A percentile compares a stretch with the other conserved stretches of the same genome.
These are phyloP conservation scores for Macrotyloma uniflorum DNA, from an alignment of 306 rosid species.

Conservation along the genomic window DNA sequence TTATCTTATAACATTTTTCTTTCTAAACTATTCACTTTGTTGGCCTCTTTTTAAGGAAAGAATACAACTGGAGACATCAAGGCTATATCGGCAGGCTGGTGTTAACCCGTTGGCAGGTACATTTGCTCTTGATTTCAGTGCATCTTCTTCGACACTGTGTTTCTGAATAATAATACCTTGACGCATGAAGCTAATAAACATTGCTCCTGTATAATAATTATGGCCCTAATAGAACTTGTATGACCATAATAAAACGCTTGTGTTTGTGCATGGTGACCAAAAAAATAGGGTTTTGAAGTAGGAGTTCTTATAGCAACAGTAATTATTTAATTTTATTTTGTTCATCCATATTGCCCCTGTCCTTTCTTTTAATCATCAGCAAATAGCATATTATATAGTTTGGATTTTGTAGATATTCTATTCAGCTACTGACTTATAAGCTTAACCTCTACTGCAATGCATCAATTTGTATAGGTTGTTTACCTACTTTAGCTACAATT, in stretches of 20 bases:
- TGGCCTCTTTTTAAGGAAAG: slow-evolving; percentile 81
- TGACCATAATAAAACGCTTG: slow-evolving; percentile 1
- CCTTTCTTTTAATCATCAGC: background rate
- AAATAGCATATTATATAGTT: background rate
- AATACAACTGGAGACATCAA: slow-evolving; percentile 98
- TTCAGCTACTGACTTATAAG: background rate
- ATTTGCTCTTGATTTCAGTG: background rate
- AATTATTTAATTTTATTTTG: background rate
- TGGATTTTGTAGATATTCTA: slow-evolving; percentile 10
- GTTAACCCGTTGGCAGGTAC: slow-evolving; percentile 97
- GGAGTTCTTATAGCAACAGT: background rate
- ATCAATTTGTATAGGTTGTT: slow-evolving; percentile 66
- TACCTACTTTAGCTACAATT: slow-evolving; percentile 97
- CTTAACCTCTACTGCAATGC: background rate
- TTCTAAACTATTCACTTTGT: slow-evolving; percentile 40
- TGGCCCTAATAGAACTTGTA: slow-evolving; percentile 16
- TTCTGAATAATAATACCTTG: slow-evolving; percentile 28
- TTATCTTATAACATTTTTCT: slow-evolving; percentile 21
- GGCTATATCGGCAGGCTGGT: slow-evolving; percentile 93
- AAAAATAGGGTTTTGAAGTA: slow-evolving; percentile 16
- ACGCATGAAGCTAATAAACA: slow-evolving; percentile 14
- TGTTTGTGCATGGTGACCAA: background rate
- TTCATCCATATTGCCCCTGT: background rate
- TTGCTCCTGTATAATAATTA: background rate
- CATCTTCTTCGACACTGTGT: slow-evolving; percentile 4